phyloP scores from a whole-genome alignment of 2,329 filamentous ascomycete species.

The Apiospora marii region DNA sequence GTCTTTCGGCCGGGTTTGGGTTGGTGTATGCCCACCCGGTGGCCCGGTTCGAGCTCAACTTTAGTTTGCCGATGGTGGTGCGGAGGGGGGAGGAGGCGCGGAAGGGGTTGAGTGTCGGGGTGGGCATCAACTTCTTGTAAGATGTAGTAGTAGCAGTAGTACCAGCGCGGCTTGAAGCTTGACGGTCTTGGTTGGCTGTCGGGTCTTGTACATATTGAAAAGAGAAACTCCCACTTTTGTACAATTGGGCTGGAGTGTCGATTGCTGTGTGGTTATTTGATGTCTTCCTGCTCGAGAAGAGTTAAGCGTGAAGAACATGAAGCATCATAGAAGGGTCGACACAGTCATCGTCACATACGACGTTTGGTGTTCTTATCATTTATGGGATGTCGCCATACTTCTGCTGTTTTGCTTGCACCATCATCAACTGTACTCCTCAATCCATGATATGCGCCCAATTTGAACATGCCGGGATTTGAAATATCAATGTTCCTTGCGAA shows the following conservation, averaged over 20 bases:
- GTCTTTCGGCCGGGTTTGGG: slow-evolving; percentile 85
- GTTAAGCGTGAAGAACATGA: background rate
- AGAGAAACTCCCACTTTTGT: background rate
- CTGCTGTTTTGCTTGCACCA: too few relatives aligned
- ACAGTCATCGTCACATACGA: background rate
- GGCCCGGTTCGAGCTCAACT: slow-evolving; percentile 94
- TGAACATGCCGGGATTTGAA: too few relatives aligned
- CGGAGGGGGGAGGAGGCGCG: slow-evolving; percentile 85
- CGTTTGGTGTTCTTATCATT: background rate
- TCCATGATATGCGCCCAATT: too few relatives aligned
- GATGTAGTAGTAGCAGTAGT: background rate
- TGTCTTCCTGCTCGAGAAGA: too few relatives aligned
- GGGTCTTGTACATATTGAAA: background rate
- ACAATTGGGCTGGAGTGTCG: background rate
- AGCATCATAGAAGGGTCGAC: background rate
- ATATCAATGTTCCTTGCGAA: too few relatives aligned
- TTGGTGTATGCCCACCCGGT: slow-evolving; percentile 95
- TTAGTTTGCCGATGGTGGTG: slow-evolving; percentile 84
- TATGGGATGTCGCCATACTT: too few relatives aligned
- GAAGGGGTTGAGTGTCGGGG: slow-evolving; percentile 94
- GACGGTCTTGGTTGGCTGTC: background rate
- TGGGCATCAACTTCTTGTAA: slow-evolving; percentile 94
- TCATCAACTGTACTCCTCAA: too few relatives aligned
- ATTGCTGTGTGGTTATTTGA: too few relatives aligned
- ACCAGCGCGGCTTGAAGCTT: background rate